A percentile compares a stretch with the other conserved stretches of the same genome.
phyloP scores from a whole-genome alignment of 805 yeast genomes.

The Lipomyces japonicus region DNA sequence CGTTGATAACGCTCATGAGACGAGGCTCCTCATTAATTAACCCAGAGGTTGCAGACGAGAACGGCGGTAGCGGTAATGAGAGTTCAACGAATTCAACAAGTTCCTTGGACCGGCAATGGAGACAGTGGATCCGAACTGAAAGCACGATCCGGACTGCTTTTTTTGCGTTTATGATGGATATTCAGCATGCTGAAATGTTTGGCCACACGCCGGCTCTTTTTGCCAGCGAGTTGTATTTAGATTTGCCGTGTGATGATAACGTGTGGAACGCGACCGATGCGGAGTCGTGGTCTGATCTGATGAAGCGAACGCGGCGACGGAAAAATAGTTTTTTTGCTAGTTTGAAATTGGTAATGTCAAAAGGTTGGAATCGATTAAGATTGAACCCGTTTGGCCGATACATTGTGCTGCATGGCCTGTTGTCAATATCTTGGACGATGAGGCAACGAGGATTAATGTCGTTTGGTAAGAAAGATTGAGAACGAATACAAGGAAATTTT shows the following conservation, averaged over 20 bases:
- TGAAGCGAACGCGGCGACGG: conserved; percentile 5
- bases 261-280: conserved; percentile 42
- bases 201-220: conserved; percentile 39
- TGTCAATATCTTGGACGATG: conserved; percentile 38
- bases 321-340: conserved; percentile 15
- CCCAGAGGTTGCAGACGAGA: conserved; percentile 20
- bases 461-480: conserved; percentile 1
- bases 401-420: conserved; percentile 40
- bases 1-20: conserved; percentile 32
- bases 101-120: conserved; percentile 39
- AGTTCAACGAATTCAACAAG: conserved; percentile 15
- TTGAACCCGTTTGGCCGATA: conserved; percentile 37
- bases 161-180: conserved; percentile 43
- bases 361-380: conserved; percentile 22
- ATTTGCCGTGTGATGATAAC: conserved; percentile 46
- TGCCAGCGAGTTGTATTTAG: conserved; percentile 45
- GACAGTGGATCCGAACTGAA: conserved; percentile 47
- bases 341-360: conserved; percentile 23
- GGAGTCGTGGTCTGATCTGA: conserved; percentile 12
- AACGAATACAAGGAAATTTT: neutral
- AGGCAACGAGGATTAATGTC: conserved; percentile 34
- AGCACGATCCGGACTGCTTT: conserved; percentile 41
- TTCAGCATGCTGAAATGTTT: conserved; percentile 41
- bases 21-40: conserved; percentile 25
- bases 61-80: conserved; percentile 19